Evolutionary conservation across 176 grass and related monocot genomes (phyloP).

Genomic region (Lolium multiflorum): DNA sequence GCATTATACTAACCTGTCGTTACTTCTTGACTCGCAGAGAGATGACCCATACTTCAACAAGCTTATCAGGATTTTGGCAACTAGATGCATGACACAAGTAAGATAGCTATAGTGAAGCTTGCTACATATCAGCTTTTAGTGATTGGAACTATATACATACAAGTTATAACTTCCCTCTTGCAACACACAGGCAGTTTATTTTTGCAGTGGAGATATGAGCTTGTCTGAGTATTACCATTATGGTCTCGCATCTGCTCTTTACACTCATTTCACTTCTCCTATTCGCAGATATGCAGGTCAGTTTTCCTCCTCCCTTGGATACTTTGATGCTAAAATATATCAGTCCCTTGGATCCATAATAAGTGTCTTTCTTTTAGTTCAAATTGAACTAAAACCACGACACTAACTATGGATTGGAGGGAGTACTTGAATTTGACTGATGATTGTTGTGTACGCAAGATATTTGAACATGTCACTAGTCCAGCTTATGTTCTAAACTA

Average conservation of each 20-base stretch:
- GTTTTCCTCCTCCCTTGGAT: conserved; percentile 28
- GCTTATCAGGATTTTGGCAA: conserved; percentile 95
- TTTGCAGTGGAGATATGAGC: conserved; percentile 95
- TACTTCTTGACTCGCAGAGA: conserved; percentile 57
- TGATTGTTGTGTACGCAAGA: background rate
- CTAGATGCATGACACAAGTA: conserved; percentile 99
- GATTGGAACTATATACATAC: conserved; percentile 23
- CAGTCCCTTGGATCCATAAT: too few relatives aligned
- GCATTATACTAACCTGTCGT: conserved; percentile 21
- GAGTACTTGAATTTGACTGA: conserved; percentile 12
- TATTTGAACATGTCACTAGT: background rate
- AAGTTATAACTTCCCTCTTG: conserved; percentile 32
- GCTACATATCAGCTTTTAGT: background rate
- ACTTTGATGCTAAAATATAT: conserved; percentile 28
- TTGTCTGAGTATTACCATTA: conserved; percentile 92
- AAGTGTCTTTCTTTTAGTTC: too few relatives aligned
- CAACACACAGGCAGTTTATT: conserved; percentile 89
- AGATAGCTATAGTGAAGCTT: conserved; percentile 28
- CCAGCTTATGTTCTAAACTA: background rate
- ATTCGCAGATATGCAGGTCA: conserved; percentile 98
- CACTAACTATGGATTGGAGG: too few relatives aligned
- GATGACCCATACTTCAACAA: conserved; percentile 99
- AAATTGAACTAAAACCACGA: too few relatives aligned
- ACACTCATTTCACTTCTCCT: conserved; percentile 98
- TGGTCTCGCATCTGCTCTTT: conserved; percentile 87